phyloP scores from a whole-genome alignment of 345 rosid species.

The Melastoma malabathricum region DNA sequence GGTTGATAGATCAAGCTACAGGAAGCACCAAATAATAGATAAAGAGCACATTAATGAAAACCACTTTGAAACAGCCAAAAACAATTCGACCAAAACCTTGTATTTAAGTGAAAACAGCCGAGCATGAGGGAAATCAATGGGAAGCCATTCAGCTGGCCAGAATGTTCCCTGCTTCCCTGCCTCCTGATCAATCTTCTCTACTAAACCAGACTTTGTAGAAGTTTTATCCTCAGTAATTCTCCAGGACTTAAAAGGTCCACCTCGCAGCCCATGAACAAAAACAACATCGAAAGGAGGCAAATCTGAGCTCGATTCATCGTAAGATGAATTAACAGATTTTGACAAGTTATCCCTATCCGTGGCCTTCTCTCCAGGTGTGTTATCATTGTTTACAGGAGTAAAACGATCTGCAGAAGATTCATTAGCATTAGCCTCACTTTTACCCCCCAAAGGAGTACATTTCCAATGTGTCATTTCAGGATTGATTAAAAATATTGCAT shows the following conservation, averaged over 20 bases:
- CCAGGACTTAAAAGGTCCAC: conserved; percentile 95
- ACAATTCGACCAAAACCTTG: conserved; percentile 48
- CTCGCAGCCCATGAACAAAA: conserved; percentile 91
- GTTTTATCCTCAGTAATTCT: conserved; percentile 77
- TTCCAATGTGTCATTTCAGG: conserved; percentile 86
- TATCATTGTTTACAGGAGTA: conserved; percentile 16
- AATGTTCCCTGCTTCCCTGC: conserved; percentile 94
- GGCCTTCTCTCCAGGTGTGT: conserved; percentile 12
- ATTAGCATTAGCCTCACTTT: conserved; percentile 12
- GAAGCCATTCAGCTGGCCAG: conserved; percentile 99
- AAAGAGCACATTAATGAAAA: neutral
- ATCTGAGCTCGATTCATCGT: conserved; percentile 17
- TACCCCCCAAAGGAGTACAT: conserved; percentile 30
- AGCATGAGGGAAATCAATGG: conserved; percentile 72
- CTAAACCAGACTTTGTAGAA: conserved; percentile 89
- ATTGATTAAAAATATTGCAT: conserved; percentile 66
- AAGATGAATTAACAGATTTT: conserved; percentile 20
- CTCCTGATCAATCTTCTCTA: conserved; percentile 95
- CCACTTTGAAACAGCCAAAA: neutral
- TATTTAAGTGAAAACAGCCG: conserved; percentile 81
- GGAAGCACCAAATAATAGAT: too few relatives aligned
- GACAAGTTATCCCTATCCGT: conserved; percentile 17
- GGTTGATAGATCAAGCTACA: too few relatives aligned
- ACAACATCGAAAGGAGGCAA: conserved; percentile 66
- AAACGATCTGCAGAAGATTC: conserved; percentile 14